Conservation (phyloP, 2,329 filamentous ascomycete genomes). For the Colletotrichum gloeosporioides region DNA sequence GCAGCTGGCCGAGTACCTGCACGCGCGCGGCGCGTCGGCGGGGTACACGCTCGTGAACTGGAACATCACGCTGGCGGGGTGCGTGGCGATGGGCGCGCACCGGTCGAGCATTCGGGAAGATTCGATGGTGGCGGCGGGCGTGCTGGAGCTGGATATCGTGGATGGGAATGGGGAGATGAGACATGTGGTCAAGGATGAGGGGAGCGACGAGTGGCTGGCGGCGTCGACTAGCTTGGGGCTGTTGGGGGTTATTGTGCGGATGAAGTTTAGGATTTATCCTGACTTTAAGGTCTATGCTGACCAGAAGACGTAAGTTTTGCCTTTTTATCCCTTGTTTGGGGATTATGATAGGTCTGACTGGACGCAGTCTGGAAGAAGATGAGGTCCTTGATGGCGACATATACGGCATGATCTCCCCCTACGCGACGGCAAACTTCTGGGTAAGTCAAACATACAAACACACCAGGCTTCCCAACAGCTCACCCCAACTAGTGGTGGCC, state of each 20-base stretch:
- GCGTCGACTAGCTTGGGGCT: conserved; percentile 56
- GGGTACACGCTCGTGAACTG: conserved; percentile 59
- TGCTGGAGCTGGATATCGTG: conserved; percentile 53
- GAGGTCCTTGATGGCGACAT: conserved; percentile 56
- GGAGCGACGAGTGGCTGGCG: conserved; percentile 54
- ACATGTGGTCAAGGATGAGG: conserved; percentile 44
- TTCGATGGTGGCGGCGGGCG: conserved; percentile 55
- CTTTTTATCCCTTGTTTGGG: background rate
- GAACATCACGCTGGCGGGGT: conserved; percentile 57
- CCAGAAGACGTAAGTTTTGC: conserved; percentile 48
- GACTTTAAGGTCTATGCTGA: conserved; percentile 57
- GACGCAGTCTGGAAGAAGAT: conserved; percentile 45
- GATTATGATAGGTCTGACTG: background rate
- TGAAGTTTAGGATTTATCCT: conserved; percentile 55
- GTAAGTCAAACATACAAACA: conserved; percentile 28
- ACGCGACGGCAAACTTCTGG: conserved; percentile 58
- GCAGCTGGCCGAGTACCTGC: conserved; percentile 55
- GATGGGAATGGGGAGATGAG: conserved; percentile 50
- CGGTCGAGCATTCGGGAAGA: conserved; percentile 52
- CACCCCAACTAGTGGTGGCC: conserved; percentile 51
- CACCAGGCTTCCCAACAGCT: background rate
- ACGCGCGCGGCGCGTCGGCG: conserved; percentile 48
- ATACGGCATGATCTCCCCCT: conserved; percentile 53
- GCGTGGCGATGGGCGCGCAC: conserved; percentile 58
- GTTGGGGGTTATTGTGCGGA: conserved; percentile 50